Conservation (phyloP, 345 rosid genomes). For the Camelina laxa region DNA sequence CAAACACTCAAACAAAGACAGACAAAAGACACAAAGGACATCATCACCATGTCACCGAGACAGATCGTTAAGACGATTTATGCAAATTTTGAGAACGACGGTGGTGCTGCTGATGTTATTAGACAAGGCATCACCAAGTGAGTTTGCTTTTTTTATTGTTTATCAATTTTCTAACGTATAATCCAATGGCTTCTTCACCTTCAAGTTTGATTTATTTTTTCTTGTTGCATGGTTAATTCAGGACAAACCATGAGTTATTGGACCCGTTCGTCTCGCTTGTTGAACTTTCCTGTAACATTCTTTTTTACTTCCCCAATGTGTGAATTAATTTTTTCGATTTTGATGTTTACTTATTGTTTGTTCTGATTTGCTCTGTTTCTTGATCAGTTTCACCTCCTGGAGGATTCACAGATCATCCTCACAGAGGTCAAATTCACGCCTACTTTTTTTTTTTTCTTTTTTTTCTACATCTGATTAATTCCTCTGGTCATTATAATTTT, state of each 20-base stretch:
- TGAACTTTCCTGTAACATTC: constrained; percentile 65
- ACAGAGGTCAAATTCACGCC: constrained; percentile 59
- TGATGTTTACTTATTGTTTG: neutral
- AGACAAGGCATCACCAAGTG: constrained; percentile 84
- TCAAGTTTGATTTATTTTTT: constrained; percentile 9
- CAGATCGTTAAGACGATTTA: constrained; percentile 63
- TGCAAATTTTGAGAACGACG: constrained; percentile 67
- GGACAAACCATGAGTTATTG: constrained; percentile 67
- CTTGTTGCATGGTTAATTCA: constrained; percentile 37
- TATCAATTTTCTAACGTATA: neutral
- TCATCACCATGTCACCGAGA: constrained; percentile 49
- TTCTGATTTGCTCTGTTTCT: constrained; percentile 25
- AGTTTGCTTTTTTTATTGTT: neutral
- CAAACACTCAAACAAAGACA: neutral
- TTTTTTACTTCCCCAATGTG: neutral
- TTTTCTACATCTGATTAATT: neutral
- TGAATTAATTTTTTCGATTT: neutral
- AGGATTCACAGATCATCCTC: constrained; percentile 96
- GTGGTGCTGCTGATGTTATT: constrained; percentile 68
- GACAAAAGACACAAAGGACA: neutral
- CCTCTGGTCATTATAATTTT: neutral
- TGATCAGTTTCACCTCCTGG: constrained; percentile 79
- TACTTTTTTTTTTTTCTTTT: neutral
- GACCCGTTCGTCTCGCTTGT: constrained; percentile 90
- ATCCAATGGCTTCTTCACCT: constrained; percentile 12